Evolutionary conservation across 192 early-diverging fungal genomes (phyloP), one percentile per base, ranked within the genome.

Genomic region (Coemansia sp.): DNA sequence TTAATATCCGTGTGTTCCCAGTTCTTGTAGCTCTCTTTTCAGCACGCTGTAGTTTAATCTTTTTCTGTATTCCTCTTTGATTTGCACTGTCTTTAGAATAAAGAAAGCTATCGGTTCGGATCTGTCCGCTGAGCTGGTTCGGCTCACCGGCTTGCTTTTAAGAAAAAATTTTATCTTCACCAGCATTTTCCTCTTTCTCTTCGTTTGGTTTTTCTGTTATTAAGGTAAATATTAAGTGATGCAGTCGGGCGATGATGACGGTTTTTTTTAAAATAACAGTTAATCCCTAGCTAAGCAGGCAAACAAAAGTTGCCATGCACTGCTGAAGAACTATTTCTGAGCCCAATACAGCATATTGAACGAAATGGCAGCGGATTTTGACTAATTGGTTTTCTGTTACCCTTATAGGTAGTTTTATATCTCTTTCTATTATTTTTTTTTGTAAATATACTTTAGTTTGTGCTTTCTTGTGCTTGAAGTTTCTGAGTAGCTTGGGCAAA

Each of bases 401-500:
- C n/a, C n/a, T 26, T 26, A 26, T 26, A 26, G 23, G 23, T 4
- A 4, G 1, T 26, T 4, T 35, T 35, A 35, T 35, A 35, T 2
- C 10, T 35, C 33, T 35, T 35, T 35, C 33, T 46, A 41, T 15
- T 21, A 23, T 18, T 48, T 46, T 50, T 47, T 18, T 20, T 59
- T 53, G 39, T 11, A 15, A 52, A 52, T 52, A 36, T 23, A 49
- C 30, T 23, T 33, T 50, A 50, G 48, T 35, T 50, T 16, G 28
- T 30, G n/a, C n/a, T 50, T 49, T 65, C 62, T 21, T 65, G 55
- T 4, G 53, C 61, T 31, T 40, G 45, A 38, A 63, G 39, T 19
- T 42, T 30, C 50, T 40, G 62, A 0, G 80, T 82, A 13, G 60
- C 55, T 36, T 38, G 15, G 35, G 65, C 61, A 74, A 93, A 96